These are phyloP conservation scores for Penicillium crystallinum DNA, from an alignment of 495 filamentous ascomycete genomes.

Conservation along the genomic window DNA sequence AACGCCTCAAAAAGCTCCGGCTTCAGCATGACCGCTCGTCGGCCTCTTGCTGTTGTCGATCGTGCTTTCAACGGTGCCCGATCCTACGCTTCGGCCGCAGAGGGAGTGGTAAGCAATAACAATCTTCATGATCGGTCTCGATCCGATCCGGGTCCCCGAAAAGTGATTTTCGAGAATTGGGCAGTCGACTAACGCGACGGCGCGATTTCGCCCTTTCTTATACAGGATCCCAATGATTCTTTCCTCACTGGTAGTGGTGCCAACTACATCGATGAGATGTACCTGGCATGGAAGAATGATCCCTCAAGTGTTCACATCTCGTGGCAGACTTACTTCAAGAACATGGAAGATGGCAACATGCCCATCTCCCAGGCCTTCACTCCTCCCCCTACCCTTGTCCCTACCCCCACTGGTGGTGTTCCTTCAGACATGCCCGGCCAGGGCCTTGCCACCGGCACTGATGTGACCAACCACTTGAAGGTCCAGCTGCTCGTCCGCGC, in stretches of 20 bases:
- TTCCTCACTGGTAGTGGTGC: constrained; percentile 93
- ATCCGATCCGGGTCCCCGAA: constrained; percentile 7
- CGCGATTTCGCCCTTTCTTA: constrained; percentile 12
- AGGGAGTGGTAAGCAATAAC: constrained; percentile 38
- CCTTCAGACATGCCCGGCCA: constrained; percentile 66
- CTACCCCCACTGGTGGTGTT: constrained; percentile 71
- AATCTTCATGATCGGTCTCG: constrained; percentile 6
- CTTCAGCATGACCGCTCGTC: constrained; percentile 40
- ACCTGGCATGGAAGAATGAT: constrained; percentile 92
- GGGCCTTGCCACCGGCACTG: constrained; percentile 65
- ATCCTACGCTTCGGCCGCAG: constrained; percentile 54
- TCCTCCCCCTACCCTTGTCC: constrained; percentile 86
- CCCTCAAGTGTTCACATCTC: constrained; percentile 92
- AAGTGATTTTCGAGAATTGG: not conserved
- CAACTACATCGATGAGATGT: constrained; percentile 99
- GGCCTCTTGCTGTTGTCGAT: constrained; percentile 39
- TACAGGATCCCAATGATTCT: constrained; percentile 80
- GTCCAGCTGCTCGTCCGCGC: constrained; percentile 94
- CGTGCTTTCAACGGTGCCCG: constrained; percentile 34
- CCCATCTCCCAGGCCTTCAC: constrained; percentile 95
- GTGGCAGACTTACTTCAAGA: constrained; percentile 99
- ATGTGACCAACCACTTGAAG: constrained; percentile 95
- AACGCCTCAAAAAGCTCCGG: constrained; percentile 38
- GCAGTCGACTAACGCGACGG: constrained; percentile 26
- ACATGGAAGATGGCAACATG: constrained; percentile 98